Evolutionary conservation across 805 yeast genomes (phyloP).

Genomic region (Clavispora asparagi): DNA sequence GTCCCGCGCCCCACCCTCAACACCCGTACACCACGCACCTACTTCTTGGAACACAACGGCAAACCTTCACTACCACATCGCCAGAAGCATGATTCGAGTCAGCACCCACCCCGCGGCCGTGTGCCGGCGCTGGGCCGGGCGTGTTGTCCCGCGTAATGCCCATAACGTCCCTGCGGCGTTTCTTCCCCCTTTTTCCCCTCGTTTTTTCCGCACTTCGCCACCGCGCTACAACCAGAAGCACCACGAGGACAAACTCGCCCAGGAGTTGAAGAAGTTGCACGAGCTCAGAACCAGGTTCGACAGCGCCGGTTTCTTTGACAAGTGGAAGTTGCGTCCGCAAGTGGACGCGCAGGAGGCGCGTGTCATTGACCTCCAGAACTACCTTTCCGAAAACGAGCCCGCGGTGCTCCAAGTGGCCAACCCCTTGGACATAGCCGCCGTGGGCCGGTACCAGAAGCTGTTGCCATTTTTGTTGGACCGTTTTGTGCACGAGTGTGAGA

Average conservation of each 20-base stretch:
- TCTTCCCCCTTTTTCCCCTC: not conserved
- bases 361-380: not conserved
- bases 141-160: not conserved
- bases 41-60: not conserved
- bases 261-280: conserved; percentile 20
- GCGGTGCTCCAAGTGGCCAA: conserved; percentile 16
- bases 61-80: not conserved
- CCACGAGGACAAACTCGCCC: conserved; percentile 12
- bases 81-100: not conserved
- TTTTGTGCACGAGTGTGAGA: conserved; percentile 21
- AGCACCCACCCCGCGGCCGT: not conserved
- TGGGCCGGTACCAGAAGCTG: conserved; percentile 12
- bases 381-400: conserved; percentile 16
- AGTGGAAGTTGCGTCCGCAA: conserved; percentile 18
- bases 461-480: conserved; percentile 20
- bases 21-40: not conserved
- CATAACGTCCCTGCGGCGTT: not conserved
- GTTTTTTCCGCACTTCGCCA: not conserved
- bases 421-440: conserved; percentile 16
- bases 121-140: not conserved
- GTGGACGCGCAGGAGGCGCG: conserved; percentile 7
- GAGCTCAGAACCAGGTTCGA: conserved; percentile 18
- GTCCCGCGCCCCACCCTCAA: not conserved
- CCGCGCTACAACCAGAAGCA: not conserved
- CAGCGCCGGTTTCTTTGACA: conserved; percentile 21